Conservation (phyloP, 179 eudicot genomes). For the Patellifolia procumbens region DNA sequence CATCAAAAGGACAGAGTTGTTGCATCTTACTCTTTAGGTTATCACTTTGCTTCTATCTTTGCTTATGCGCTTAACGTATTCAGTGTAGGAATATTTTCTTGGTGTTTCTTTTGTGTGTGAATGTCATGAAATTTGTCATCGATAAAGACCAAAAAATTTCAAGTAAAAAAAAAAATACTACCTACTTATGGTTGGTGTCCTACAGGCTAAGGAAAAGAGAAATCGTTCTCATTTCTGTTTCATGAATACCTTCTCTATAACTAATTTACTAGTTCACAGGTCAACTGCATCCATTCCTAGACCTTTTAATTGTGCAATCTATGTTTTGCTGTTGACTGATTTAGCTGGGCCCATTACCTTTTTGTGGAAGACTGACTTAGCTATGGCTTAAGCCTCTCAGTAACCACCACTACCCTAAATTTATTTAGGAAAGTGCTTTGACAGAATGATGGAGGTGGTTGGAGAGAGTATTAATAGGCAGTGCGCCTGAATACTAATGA, state of each 20-base stretch:
- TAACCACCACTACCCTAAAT: not conserved
- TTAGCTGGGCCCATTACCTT: not conserved
- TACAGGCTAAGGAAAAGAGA: no score
- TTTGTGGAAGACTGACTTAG: not conserved
- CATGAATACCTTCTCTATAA: not conserved
- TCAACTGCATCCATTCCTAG: not conserved
- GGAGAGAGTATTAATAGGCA: not conserved
- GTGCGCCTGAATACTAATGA: no score
- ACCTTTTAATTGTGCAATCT: not conserved
- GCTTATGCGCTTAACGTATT: not conserved
- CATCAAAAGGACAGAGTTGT: conserved; percentile 41
- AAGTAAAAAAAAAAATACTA: not conserved
- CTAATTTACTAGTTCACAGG: no score
- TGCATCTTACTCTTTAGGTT: conserved; percentile 56
- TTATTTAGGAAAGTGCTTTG: not conserved
- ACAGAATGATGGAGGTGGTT: not conserved
- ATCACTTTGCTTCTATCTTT: conserved; percentile 26
- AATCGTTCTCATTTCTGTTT: not conserved
- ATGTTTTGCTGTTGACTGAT: not conserved
- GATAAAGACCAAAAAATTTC: not conserved
- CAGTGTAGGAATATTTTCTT: not conserved
- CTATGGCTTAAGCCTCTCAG: not conserved
- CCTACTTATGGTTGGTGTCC: not conserved
- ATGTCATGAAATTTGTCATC: not conserved
- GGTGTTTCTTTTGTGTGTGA: not conserved